Percentiles rank a stretch among this genome's conserved stretches.
phyloP scores from a whole-genome alignment of 75 land plant species.

The Cupressus sempervirens region DNA sequence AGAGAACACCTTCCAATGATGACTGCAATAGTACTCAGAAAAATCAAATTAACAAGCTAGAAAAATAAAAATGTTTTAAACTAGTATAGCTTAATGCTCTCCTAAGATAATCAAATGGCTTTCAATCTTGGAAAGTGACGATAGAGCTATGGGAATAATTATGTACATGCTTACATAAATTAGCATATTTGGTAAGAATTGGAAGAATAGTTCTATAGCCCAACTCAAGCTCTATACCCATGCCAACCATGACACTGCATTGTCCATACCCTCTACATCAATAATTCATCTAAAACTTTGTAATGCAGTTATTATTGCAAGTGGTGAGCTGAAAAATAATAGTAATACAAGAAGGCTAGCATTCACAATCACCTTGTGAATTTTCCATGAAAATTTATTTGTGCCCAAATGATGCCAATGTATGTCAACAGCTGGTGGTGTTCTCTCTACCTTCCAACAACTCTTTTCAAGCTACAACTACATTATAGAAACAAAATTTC shows the following conservation, averaged over 20 bases:
- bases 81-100: slow-evolving; percentile 79
- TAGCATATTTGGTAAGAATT: too few relatives aligned
- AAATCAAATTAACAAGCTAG: slow-evolving; percentile 79
- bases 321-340: slow-evolving; percentile 76
- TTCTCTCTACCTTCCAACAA: slow-evolving; percentile 85
- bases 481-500: slow-evolving; percentile 53
- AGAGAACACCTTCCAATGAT: slow-evolving; percentile 61
- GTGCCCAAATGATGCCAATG: slow-evolving; percentile 89
- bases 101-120: slow-evolving; percentile 77
- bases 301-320: slow-evolving; percentile 69
- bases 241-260: too few relatives aligned
- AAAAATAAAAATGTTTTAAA: slow-evolving; percentile 88
- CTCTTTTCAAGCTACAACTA: slow-evolving; percentile 63
- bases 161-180: too few relatives aligned
- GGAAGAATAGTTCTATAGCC: slow-evolving; percentile 54
- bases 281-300: slow-evolving; percentile 65
- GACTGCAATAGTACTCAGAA: slow-evolving; percentile 80
- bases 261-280: too few relatives aligned
- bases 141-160: too few relatives aligned
- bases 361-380: slow-evolving; percentile 63
- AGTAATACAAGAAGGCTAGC: too few relatives aligned
- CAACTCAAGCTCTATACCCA: slow-evolving; percentile 85
- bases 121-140: too few relatives aligned
- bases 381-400: slow-evolving; percentile 38
- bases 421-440: slow-evolving; percentile 84